phyloP scores from a whole-genome alignment of 2,329 filamentous ascomycete genomes.

The Capronia americana region DNA sequence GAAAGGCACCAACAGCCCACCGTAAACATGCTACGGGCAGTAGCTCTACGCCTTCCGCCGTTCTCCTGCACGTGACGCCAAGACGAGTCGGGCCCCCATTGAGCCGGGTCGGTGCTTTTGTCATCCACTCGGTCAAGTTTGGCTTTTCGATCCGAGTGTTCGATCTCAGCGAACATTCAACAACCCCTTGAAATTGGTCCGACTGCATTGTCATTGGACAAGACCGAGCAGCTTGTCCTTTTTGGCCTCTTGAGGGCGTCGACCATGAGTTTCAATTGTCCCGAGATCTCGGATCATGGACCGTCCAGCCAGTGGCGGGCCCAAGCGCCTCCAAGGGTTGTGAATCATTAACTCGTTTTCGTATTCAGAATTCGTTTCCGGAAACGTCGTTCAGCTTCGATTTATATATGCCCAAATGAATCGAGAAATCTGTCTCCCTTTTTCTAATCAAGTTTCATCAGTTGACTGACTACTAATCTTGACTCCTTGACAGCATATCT shows the following conservation, averaged over 20 bases:
- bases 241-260: background rate
- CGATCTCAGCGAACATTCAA: conserved; percentile 3
- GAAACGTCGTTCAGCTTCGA: background rate
- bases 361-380: background rate
- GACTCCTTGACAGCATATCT: background rate
- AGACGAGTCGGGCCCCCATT: too few species aligned
- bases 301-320: background rate
- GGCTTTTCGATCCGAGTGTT: conserved; percentile 9
- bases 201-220: background rate
- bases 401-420: background rate
- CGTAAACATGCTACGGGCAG: too few species aligned
- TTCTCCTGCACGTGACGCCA: too few species aligned
- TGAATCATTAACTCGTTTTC: conserved; percentile 4
- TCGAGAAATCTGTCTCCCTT: background rate
- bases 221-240: background rate
- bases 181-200: conserved; percentile 15
- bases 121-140: conserved; percentile 7
- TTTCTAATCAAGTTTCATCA: background rate
- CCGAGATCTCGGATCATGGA: background rate
- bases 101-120: background rate
- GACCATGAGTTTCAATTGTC: background rate
- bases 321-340: background rate
- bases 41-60: too few species aligned
- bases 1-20: too few species aligned
- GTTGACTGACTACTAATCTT: background rate